Evolutionary conservation across 106 monocot genomes (phyloP).

Genomic region (Phalaenopsis aphrodite): DNA sequence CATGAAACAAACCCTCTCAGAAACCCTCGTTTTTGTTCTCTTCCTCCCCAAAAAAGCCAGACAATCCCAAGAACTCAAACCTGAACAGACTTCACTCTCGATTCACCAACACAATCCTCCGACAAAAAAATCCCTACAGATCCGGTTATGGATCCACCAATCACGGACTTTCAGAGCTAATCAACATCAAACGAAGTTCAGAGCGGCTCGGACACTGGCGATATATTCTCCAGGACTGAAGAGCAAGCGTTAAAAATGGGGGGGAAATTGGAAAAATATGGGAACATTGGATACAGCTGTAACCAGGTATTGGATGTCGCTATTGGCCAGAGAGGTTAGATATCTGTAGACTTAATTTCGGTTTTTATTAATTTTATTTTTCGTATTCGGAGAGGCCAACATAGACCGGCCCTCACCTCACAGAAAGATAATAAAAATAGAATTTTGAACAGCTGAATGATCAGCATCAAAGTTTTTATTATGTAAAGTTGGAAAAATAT

Average conservation of each 20-base stretch:
- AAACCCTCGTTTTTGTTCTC: background rate
- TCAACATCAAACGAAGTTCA: background rate
- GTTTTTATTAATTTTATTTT: background rate
- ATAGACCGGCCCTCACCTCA: no score
- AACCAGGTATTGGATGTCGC: background rate
- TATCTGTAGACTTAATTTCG: background rate
- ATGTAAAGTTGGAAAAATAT: no score
- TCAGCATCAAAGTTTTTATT: no score
- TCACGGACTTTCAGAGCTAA: background rate
- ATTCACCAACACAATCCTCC: background rate
- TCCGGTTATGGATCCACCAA: background rate
- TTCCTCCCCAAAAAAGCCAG: background rate
- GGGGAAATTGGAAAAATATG: background rate
- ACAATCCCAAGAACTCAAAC: background rate
- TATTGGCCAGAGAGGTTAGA: background rate
- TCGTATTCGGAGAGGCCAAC: no score
- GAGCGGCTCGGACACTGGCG: background rate
- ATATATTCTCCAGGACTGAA: background rate
- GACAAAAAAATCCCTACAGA: background rate
- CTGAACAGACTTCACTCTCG: background rate
- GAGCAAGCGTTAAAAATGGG: background rate
- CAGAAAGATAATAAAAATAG: no score
- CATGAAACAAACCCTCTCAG: background rate
- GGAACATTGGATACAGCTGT: conserved; percentile 1
- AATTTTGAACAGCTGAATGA: no score